Evolutionary conservation across 2,329 filamentous ascomycete genomes (phyloP).

Genomic region (Raffaelea arxii): DNA sequence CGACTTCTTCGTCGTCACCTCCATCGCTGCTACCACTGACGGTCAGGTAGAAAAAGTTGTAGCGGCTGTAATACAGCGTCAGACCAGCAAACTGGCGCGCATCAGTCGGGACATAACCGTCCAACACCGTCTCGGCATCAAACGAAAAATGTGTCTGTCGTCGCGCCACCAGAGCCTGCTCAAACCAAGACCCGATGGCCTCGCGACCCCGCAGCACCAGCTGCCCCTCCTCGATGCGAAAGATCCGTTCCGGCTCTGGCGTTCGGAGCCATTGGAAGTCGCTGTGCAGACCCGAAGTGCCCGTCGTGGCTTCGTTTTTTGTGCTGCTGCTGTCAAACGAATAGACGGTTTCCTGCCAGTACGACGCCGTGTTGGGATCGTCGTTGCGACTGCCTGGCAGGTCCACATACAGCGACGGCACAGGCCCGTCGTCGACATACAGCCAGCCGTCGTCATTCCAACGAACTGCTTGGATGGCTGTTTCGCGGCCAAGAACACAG

Average conservation of each 20-base stretch:
- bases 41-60: slow-evolving; percentile 55
- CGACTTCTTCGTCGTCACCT: background rate
- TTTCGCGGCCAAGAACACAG: slow-evolving; percentile 46
- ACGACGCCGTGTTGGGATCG: slow-evolving; percentile 16
- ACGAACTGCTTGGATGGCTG: slow-evolving; percentile 47
- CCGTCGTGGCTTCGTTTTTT: slow-evolving; percentile 35
- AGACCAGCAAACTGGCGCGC: slow-evolving; percentile 53
- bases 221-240: slow-evolving; percentile 23
- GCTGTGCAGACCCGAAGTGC: slow-evolving; percentile 27
- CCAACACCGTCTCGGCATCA: slow-evolving; percentile 72
- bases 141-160: slow-evolving; percentile 61
- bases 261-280: slow-evolving; percentile 51
- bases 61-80: slow-evolving; percentile 53
- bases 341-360: slow-evolving; percentile 41
- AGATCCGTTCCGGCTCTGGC: slow-evolving; percentile 44
- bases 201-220: slow-evolving; percentile 42
- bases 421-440: slow-evolving; percentile 48
- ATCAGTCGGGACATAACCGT: slow-evolving; percentile 55
- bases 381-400: slow-evolving; percentile 39
- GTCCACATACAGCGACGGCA: slow-evolving; percentile 43
- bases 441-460: slow-evolving; percentile 54
- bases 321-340: slow-evolving; percentile 33
- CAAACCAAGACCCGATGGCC: slow-evolving; percentile 47
- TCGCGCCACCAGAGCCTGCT: slow-evolving; percentile 45
- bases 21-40: slow-evolving; percentile 43